Evolutionary conservation across 176 grass and related monocot genomes (phyloP), one percentile per base, ranked within the genome.

Genomic region (Carex scoparia): DNA sequence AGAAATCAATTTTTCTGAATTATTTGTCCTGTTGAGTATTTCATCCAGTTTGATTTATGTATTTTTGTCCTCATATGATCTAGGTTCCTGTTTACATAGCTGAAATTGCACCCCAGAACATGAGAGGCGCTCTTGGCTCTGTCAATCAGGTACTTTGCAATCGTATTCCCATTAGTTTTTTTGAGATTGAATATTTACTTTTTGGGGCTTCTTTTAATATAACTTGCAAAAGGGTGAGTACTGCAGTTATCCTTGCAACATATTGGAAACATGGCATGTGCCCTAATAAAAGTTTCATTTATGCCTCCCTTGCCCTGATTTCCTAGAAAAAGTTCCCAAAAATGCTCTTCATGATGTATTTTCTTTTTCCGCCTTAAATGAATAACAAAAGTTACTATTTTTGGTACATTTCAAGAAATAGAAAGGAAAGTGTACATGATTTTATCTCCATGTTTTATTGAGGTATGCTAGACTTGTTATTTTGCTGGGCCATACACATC

Each of bases 1-100:
- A 0, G 91, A 38, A 7, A 55, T 7, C 3, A 28, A 30, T 19
- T 48, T 85, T 15, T 44, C 85, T 37, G 28, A 16, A 76, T 46
- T 38, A 64, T 61, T 75, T 67, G 31, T 67, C 7, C 19, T 61
- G 57, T 58, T 49, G 32, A 9, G 8, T 65, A 68, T 18, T 37
- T 27, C 57, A 42, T 38, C 58, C 57, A 5, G 11, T 16, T 86
- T 55, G 7, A 42, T 23, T 88, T 85, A 10, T 80, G 15, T 32
- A 44, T 65, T 37, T 79, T 77, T 87, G 59, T 86, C 58, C 15
- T 61, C 74, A 9, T 79, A 70, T 88, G 23, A 6, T 90, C 77
- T 72, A 98, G 93, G 93, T 98, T 59, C 96, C 96, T 79, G 96
- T 98, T 33, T 98, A 98, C 80, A 98, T 95, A 81, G 91, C 96